These are phyloP conservation scores for Populus tremula DNA, from an alignment of 345 rosid species.

Conservation along the genomic window DNA sequence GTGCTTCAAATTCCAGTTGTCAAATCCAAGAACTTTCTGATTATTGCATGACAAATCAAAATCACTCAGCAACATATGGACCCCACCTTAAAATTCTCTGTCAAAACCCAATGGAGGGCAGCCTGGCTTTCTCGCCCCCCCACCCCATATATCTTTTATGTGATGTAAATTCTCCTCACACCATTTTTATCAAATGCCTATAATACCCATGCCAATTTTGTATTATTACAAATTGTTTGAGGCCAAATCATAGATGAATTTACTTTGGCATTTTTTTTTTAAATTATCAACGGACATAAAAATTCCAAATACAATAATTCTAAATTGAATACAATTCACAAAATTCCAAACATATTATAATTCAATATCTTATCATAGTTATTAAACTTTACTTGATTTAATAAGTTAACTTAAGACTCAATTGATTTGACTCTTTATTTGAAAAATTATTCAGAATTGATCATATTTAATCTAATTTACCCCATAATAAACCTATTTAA, in stretches of 20 bases:
- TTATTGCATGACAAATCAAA: conserved; percentile 20
- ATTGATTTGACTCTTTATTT: no score
- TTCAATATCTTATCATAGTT: no score
- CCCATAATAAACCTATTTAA: no score
- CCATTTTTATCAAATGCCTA: conserved; percentile 21
- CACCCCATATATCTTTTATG: neutral
- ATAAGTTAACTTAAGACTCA: rapidly evolving
- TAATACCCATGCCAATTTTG: conserved; percentile 28
- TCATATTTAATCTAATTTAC: no score
- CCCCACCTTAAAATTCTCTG: conserved; percentile 18
- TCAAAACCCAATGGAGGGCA: conserved; percentile 40
- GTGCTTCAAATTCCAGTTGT: conserved; percentile 31
- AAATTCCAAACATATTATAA: no score
- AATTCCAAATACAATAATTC: neutral
- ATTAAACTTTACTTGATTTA: no score
- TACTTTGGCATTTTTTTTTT: no score
- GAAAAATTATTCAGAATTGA: no score
- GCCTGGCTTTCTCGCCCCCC: conserved; percentile 43
- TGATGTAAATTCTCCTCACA: conserved; percentile 20
- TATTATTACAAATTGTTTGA: neutral
- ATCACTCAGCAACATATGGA: conserved; percentile 7
- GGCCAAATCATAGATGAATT: no score
- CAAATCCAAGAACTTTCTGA: conserved; percentile 31
- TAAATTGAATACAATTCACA: no score
- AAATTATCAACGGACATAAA: no score